These are phyloP conservation scores for Physcomitrellopsis africana DNA, from an alignment of 225 moss, liverwort and hornwort genomes.

Conservation along the genomic window DNA sequence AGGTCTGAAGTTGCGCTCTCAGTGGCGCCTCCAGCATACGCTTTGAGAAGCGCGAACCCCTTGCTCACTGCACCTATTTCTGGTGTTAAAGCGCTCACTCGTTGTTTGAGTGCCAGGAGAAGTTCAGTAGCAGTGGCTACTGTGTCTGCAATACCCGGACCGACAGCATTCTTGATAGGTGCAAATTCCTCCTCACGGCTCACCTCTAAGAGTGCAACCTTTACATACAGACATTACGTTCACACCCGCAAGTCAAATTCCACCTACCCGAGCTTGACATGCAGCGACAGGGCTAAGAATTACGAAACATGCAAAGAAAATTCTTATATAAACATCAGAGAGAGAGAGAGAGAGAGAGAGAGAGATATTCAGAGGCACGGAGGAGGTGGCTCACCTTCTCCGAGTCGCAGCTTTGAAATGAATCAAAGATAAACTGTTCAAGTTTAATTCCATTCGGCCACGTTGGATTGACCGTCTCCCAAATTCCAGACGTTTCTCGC, in stretches of 20 bases:
- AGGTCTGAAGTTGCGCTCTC: slow-evolving; percentile 36
- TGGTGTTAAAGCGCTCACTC: slow-evolving; percentile 33
- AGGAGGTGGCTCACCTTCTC: slow-evolving; percentile 56
- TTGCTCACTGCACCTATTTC: slow-evolving; percentile 30
- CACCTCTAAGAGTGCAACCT: slow-evolving; percentile 89
- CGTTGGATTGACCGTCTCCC: slow-evolving; percentile 57
- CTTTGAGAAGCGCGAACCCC: slow-evolving; percentile 46
- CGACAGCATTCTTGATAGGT: slow-evolving; percentile 84
- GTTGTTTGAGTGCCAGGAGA: slow-evolving; percentile 53
- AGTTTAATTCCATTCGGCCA: slow-evolving; percentile 86
- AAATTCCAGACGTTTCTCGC: slow-evolving; percentile 41
- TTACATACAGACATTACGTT: neutral
- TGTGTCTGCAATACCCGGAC: slow-evolving; percentile 66
- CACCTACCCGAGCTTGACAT: neutral
- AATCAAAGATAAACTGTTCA: slow-evolving; percentile 91
- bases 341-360: too few species aligned
- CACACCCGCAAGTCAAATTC: neutral
- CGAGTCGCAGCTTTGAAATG: slow-evolving; percentile 66
- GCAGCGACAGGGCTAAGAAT: neutral
- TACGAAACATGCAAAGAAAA: neutral
- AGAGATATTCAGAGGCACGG: neutral
- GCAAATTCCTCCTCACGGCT: slow-evolving; percentile 89
- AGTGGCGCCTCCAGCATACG: slow-evolving; percentile 51
- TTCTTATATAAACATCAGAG: slow-evolving; percentile 7
- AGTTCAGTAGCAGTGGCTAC: slow-evolving; percentile 73